Conservation (phyloP, 345 rosid genomes). For the Erodium maritimum region DNA sequence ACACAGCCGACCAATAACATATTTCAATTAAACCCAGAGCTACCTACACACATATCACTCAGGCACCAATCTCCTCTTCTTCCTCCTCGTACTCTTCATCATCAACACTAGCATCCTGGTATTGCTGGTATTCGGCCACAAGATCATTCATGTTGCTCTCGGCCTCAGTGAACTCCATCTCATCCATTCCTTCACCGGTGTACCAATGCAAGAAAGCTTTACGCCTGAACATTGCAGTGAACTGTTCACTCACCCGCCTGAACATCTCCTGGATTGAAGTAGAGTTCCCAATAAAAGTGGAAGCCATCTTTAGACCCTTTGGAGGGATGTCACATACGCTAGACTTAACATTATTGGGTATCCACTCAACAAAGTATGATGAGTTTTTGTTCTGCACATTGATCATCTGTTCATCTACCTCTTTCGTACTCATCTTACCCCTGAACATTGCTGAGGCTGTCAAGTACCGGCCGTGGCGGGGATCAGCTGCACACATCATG, state of each 20-base stretch:
- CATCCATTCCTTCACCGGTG: not conserved
- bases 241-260: not conserved
- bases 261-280: not conserved
- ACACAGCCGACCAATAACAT: too few relatives aligned
- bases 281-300: constrained; percentile 14
- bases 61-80: not conserved
- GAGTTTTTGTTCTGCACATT: constrained; percentile 22
- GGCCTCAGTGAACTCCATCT: not conserved
- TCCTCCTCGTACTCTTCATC: not conserved
- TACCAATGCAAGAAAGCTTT: not conserved
- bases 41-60: not conserved
- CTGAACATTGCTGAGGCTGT: constrained; percentile 24
- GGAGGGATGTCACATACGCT: constrained; percentile 23
- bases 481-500: constrained; percentile 25
- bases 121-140: not conserved
- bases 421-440: constrained; percentile 23
- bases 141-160: not conserved
- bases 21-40: too few relatives aligned
- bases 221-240: not conserved
- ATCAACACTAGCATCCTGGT: not conserved
- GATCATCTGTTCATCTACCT: constrained; percentile 24
- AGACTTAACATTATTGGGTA: constrained; percentile 21
- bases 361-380: constrained; percentile 22
- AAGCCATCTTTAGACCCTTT: constrained; percentile 19
- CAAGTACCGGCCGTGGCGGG: constrained; percentile 22